phyloP scores from a whole-genome alignment of 164 flowering plant genomes.

The Houttuynia cordata region DNA sequence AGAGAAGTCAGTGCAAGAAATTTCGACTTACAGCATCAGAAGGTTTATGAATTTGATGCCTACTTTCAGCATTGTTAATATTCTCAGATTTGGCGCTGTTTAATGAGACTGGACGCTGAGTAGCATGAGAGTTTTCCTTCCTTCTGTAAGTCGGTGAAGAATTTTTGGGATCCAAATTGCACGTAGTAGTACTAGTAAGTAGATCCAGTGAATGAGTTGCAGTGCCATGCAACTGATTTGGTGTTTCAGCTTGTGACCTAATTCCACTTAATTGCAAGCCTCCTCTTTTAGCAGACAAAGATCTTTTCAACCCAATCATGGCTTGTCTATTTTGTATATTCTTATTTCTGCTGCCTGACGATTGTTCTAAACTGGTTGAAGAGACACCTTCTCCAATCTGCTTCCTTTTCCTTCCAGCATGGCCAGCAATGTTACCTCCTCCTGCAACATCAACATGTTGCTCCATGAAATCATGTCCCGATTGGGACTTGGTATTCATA shows the following conservation, averaged over 20 bases:
- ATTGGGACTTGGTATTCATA: background rate
- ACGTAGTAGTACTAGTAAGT: background rate
- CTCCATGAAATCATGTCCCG: background rate
- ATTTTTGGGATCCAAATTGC: background rate
- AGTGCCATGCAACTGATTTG: background rate
- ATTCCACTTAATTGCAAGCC: constrained; percentile 4
- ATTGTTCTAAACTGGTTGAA: constrained; percentile 6
- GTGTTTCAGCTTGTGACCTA: constrained; percentile 7
- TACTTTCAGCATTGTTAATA: constrained; percentile 6
- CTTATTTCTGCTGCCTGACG: constrained; percentile 1
- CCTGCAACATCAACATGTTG: background rate
- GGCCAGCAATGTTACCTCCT: constrained; percentile 6
- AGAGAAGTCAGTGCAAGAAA: background rate
- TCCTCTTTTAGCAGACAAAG: constrained; percentile 5
- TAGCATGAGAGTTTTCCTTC: constrained; percentile 7
- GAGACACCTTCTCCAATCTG: constrained; percentile 13
- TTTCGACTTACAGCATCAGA: constrained; percentile 18
- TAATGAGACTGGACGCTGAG: constrained; percentile 6
- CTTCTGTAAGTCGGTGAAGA: background rate
- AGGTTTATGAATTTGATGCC: constrained; percentile 8
- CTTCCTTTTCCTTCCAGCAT: constrained; percentile 17
- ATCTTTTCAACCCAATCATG: constrained; percentile 8
- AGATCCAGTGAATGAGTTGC: background rate
- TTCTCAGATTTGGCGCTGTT: constrained; percentile 7
- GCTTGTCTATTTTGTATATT: constrained; percentile 8